Conservation (phyloP, 768 basidiomycete species). For the Grammothele lineata region DNA sequence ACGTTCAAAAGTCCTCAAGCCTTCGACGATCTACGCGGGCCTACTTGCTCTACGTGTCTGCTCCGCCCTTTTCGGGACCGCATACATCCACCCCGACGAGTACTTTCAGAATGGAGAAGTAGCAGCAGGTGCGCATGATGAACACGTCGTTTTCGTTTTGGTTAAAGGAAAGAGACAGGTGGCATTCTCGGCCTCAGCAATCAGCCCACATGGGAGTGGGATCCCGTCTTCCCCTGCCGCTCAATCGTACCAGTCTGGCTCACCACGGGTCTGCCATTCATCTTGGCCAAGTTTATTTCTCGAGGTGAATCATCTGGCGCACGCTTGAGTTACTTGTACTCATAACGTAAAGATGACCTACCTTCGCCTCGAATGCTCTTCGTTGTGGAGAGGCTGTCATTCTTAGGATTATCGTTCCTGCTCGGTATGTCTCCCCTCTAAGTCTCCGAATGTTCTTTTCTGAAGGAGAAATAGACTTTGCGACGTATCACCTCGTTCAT, state of each 20-base stretch:
- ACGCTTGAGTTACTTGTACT: too few relatives aligned
- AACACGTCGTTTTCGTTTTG: neutral
- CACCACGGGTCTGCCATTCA: conserved; percentile 32
- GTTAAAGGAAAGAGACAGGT: conserved; percentile 13
- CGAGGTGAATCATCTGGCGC: conserved; percentile 21
- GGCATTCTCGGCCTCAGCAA: conserved; percentile 25
- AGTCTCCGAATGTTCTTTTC: neutral
- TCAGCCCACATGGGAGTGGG: conserved; percentile 36
- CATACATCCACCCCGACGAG: conserved; percentile 40
- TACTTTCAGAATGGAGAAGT: conserved; percentile 39
- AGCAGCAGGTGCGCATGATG: conserved; percentile 27
- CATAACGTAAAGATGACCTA: too few relatives aligned
- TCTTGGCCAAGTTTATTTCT: conserved; percentile 14
- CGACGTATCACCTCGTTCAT: conserved; percentile 9
- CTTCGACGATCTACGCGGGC: conserved; percentile 6
- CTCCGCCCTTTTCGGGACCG: conserved; percentile 31
- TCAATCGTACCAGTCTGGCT: conserved; percentile 30
- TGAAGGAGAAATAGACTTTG: conserved; percentile 17
- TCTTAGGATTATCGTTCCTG: conserved; percentile 27
- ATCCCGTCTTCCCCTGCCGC: conserved; percentile 29
- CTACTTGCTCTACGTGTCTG: conserved; percentile 18
- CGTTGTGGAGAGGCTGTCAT: conserved; percentile 26
- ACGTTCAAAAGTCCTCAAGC: too few relatives aligned
- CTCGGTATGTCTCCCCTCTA: conserved; percentile 26
- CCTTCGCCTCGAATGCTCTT: conserved; percentile 20